These are phyloP conservation scores for Hypericum androsaemum DNA, from an alignment of 345 rosid species.

Conservation along the genomic window DNA sequence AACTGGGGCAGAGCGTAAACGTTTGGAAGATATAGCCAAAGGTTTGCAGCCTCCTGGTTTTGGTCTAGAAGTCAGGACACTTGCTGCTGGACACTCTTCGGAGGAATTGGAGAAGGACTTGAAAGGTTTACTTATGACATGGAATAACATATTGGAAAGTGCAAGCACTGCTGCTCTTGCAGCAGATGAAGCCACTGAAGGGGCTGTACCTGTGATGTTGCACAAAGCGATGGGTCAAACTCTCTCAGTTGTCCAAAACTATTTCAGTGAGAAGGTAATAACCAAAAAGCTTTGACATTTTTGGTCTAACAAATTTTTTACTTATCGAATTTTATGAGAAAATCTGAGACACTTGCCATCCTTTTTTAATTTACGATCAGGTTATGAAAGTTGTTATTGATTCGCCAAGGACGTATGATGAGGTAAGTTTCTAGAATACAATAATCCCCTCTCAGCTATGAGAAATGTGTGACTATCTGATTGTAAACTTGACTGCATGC, in stretches of 20 bases:
- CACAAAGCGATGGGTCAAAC: slow-evolving; percentile 99
- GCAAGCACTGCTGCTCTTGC: slow-evolving; percentile 95
- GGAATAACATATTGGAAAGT: slow-evolving; percentile 78
- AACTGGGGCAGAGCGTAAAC: slow-evolving; percentile 71
- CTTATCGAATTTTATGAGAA: slow-evolving; percentile 23
- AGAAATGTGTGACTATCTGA: too few relatives aligned
- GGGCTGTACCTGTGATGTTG: slow-evolving; percentile 74
- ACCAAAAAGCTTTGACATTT: slow-evolving; percentile 4
- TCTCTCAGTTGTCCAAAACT: slow-evolving; percentile 91
- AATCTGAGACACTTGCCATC: background rate
- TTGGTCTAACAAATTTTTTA: slow-evolving; percentile 3
- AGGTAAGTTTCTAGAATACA: slow-evolving; percentile 64
- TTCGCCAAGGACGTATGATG: slow-evolving; percentile 88
- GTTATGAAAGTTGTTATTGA: slow-evolving; percentile 85
- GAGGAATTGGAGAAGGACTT: slow-evolving; percentile 90
- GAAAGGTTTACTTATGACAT: slow-evolving; percentile 70
- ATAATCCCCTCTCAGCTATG: too few relatives aligned
- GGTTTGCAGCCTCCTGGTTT: slow-evolving; percentile 82
- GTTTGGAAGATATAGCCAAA: slow-evolving; percentile 83
- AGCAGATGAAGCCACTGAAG: slow-evolving; percentile 91
- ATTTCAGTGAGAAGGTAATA: slow-evolving; percentile 64
- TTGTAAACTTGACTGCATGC: too few relatives aligned
- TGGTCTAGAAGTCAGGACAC: slow-evolving; percentile 86
- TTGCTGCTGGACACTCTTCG: slow-evolving; percentile 77
- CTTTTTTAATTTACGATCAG: slow-evolving; percentile 31